Evolutionary conservation across 352 stramenopile genomes (phyloP).

Genomic region (Aphanomyces invadans): DNA sequence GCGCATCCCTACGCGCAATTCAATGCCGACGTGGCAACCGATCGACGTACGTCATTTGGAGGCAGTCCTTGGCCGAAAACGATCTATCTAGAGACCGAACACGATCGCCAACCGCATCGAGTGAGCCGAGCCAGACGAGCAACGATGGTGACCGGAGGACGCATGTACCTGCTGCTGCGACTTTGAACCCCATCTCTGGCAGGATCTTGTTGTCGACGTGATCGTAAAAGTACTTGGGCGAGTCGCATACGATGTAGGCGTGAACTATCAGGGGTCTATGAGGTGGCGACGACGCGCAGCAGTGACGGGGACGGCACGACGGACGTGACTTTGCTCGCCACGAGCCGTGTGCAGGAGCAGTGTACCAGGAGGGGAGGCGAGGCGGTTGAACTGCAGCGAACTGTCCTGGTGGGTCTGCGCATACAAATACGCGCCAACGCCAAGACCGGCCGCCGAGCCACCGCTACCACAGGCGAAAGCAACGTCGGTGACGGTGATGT

Average conservation of each 20-base stretch:
- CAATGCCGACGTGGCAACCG: not conserved
- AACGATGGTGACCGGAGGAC: no score
- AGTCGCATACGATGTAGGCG: conserved; percentile 83
- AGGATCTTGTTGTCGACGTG: conserved; percentile 69
- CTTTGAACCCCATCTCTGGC: conserved; percentile 58
- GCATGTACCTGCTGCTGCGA: conserved; percentile 25
- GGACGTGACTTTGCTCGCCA: no score
- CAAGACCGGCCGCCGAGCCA: conserved; percentile 68
- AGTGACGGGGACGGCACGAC: no score
- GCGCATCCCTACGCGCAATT: conserved; percentile 36
- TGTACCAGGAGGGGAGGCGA: conserved; percentile 32
- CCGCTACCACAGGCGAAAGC: conserved; percentile 79
- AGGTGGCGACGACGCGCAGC: not conserved
- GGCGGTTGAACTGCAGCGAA: conserved; percentile 37
- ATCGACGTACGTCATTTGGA: conserved; percentile 51
- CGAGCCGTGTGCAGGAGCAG: no score
- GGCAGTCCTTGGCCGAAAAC: conserved; percentile 51
- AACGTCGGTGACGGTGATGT: conserved; percentile 64
- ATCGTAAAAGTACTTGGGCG: conserved; percentile 75
- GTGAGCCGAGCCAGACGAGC: no score
- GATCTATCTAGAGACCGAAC: no score
- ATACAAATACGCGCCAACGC: conserved; percentile 62
- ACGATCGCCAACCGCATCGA: no score
- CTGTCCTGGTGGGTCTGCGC: conserved; percentile 30
- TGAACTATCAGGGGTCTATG: conserved; percentile 34